phyloP scores from a whole-genome alignment of 2,329 filamentous ascomycete species.

The Sporothrix dimorphospora region DNA sequence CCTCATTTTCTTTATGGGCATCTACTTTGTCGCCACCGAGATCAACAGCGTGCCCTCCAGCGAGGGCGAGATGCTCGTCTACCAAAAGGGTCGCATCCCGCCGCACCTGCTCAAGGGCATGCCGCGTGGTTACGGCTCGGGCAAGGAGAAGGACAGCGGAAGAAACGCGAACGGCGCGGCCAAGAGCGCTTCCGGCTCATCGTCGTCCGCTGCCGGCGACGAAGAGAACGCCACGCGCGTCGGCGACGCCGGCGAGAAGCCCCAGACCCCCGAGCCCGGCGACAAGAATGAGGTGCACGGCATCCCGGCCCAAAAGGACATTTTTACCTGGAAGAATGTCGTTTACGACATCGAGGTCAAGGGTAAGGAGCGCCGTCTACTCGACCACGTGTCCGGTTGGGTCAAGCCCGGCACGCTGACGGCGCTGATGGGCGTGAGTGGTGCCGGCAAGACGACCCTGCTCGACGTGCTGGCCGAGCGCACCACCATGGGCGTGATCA shows the following conservation, averaged over 20 bases:
- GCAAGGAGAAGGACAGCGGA: background rate
- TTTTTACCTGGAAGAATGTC: constrained; percentile 85
- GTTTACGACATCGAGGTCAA: constrained; percentile 79
- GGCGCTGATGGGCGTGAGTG: constrained; percentile 87
- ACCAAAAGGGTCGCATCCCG: constrained; percentile 60
- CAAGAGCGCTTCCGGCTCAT: background rate
- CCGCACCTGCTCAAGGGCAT: constrained; percentile 49
- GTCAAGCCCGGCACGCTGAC: constrained; percentile 91
- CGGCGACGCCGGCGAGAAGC: constrained; percentile 34
- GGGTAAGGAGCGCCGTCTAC: constrained; percentile 70
- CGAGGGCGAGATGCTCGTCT: constrained; percentile 69
- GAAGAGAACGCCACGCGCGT: background rate
- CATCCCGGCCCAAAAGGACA: constrained; percentile 36
- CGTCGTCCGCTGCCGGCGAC: background rate
- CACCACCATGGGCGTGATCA: constrained; percentile 85
- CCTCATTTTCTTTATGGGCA: constrained; percentile 59
- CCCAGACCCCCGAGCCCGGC: constrained; percentile 29
- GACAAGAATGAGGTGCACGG: background rate
- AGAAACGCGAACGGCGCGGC: background rate
- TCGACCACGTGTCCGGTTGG: constrained; percentile 89
- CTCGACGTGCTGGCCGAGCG: constrained; percentile 84
- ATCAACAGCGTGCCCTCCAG: constrained; percentile 66
- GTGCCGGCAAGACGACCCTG: constrained; percentile 92
- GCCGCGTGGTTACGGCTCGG: background rate
- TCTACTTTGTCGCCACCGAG: constrained; percentile 67